These are phyloP conservation scores for Cyberlindnera galapagoensis DNA, from an alignment of 805 yeast genomes.

Conservation along the genomic window DNA sequence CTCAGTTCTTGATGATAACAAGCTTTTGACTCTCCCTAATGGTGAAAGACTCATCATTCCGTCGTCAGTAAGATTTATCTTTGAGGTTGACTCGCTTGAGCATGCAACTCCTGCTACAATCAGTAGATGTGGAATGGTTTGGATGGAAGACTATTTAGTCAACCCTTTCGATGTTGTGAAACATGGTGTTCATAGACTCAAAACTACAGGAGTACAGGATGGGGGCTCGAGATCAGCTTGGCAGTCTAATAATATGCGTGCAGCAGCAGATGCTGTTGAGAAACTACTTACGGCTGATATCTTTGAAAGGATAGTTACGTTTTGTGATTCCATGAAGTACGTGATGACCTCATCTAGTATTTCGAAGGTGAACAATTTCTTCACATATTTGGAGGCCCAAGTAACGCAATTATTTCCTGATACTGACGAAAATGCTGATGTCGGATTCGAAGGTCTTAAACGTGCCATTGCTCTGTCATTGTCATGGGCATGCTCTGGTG, in stretches of 20 bases:
- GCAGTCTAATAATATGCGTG: neutral
- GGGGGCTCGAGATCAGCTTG: too few species aligned
- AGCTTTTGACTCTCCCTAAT: constrained; percentile 71
- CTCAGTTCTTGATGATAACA: constrained; percentile 87
- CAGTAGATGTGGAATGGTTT: constrained; percentile 86
- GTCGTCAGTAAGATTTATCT: constrained; percentile 52
- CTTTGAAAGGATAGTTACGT: too few species aligned
- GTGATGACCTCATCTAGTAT: too few species aligned
- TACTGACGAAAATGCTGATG: too few species aligned
- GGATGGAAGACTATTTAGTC: constrained; percentile 43
- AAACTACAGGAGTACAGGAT: too few species aligned
- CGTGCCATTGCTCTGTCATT: too few species aligned
- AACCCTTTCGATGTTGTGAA: constrained; percentile 16
- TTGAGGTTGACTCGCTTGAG: constrained; percentile 65
- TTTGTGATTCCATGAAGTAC: too few species aligned
- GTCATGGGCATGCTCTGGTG: constrained; percentile 66
- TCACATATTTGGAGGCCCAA: too few species aligned
- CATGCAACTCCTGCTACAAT: constrained; percentile 87
- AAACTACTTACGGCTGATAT: constrained; percentile 2
- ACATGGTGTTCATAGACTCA: constrained; percentile 16
- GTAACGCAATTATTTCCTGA: too few species aligned
- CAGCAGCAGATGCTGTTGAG: neutral
- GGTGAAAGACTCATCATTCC: constrained; percentile 81
- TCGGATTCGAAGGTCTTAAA: too few species aligned
- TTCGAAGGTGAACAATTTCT: too few species aligned